These are phyloP conservation scores for Aphanoascus verrucosus DNA, from an alignment of 2,329 filamentous ascomycete genomes.

Conservation along the genomic window DNA sequence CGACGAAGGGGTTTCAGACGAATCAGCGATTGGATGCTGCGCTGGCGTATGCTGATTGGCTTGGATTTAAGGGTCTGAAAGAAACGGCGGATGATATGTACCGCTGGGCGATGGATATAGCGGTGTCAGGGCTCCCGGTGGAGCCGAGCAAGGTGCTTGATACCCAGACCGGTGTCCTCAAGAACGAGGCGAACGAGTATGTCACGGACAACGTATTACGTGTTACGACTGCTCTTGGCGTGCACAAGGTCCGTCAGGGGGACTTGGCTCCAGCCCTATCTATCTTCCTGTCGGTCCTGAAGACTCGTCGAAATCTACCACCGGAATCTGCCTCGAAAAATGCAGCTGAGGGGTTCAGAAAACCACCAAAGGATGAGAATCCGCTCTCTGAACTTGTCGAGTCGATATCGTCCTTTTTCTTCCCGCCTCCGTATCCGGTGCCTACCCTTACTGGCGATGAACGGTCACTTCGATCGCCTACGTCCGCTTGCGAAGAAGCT, in stretches of 20 bases:
- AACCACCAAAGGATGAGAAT: constrained; percentile 12
- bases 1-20: constrained; percentile 66
- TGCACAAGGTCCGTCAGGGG: constrained; percentile 61
- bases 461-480: constrained; percentile 52
- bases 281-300: constrained; percentile 73
- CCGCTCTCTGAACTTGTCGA: constrained; percentile 29
- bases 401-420: constrained; percentile 35
- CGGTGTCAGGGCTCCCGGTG: constrained; percentile 45
- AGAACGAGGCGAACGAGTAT: constrained; percentile 41
- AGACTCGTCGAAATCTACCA: constrained; percentile 56
- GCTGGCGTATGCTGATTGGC: constrained; percentile 71
- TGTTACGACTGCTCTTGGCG: constrained; percentile 65
- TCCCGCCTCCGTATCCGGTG: constrained; percentile 55
- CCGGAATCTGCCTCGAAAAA: constrained; percentile 23
- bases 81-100: constrained; percentile 63
- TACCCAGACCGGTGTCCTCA: constrained; percentile 52
- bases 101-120: constrained; percentile 64
- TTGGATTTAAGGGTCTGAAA: constrained; percentile 61
- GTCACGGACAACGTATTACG: constrained; percentile 65
- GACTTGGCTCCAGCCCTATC: constrained; percentile 62
- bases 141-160: constrained; percentile 46
- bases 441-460: constrained; percentile 60
- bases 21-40: constrained; percentile 72
- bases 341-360: constrained; percentile 17
- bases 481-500: constrained; percentile 71